A percentile compares a stretch with the other conserved stretches of the same genome.
phyloP scores from a whole-genome alignment of 257 asterid species.

The Leonotis leonurus region DNA sequence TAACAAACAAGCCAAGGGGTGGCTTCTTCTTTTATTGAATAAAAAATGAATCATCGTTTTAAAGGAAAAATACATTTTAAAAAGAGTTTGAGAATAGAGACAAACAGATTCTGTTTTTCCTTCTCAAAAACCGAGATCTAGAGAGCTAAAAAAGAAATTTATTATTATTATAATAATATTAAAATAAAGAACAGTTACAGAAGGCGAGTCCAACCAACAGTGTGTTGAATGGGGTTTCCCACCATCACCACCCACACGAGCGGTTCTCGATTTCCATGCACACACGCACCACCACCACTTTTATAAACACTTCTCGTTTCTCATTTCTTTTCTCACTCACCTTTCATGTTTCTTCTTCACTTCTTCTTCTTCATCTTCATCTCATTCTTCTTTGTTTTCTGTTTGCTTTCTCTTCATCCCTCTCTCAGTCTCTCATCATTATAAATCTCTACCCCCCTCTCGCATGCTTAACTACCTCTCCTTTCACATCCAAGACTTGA shows the following conservation, averaged over 20 bases:
- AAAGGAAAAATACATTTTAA: constrained; percentile 8
- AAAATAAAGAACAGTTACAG: constrained; percentile 27
- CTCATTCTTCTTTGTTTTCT: neutral
- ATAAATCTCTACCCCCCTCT: neutral
- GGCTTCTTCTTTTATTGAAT: neutral
- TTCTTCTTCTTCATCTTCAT: constrained; percentile 8
- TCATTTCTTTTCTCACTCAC: too few relatives aligned
- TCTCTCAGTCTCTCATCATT: too few relatives aligned
- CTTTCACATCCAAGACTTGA: constrained; percentile 9
- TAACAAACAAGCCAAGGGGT: constrained; percentile 3
- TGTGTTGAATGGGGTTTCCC: constrained; percentile 39
- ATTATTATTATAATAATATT: too few relatives aligned
- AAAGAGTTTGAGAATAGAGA: constrained; percentile 26
- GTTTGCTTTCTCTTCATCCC: too few relatives aligned
- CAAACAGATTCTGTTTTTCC: constrained; percentile 41
- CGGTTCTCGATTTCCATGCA: constrained; percentile 61
- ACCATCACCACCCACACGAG: constrained; percentile 58
- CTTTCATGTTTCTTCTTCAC: too few relatives aligned
- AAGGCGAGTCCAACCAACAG: constrained; percentile 38
- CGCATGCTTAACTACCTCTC: neutral
- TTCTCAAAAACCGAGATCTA: constrained; percentile 24
- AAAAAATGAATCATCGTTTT: constrained; percentile 3
- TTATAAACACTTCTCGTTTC: neutral
- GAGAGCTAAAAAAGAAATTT: too few relatives aligned
- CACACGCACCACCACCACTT: constrained; percentile 18